Conservation (phyloP, 2,329 filamentous ascomycete species). For the Biscogniauxia sp. region DNA sequence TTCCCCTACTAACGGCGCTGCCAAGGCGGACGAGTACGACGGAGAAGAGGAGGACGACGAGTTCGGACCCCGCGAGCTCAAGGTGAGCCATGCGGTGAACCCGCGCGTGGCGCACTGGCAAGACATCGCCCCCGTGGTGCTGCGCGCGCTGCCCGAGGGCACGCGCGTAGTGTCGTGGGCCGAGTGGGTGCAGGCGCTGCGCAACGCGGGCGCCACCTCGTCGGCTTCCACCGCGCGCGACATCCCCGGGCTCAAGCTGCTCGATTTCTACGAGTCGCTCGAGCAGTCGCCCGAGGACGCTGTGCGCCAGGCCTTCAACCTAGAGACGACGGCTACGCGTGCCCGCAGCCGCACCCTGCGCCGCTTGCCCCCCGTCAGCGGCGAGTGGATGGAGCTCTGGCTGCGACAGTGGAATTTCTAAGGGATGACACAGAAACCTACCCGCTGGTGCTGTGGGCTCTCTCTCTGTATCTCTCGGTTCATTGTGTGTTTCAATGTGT, state of each 20-base stretch:
- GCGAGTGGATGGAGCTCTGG: slow-evolving; percentile 22
- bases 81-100: slow-evolving; percentile 24
- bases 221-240: slow-evolving; percentile 11
- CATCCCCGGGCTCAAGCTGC: slow-evolving; percentile 21
- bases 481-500: too few relatives aligned
- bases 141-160: slow-evolving; percentile 17
- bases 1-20: too few relatives aligned
- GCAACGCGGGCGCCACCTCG: slow-evolving; percentile 3
- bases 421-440: not conserved
- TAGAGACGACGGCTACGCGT: slow-evolving; percentile 14
- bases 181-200: slow-evolving; percentile 22
- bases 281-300: slow-evolving; percentile 10
- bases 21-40: not conserved
- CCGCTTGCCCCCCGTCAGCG: slow-evolving; percentile 16
- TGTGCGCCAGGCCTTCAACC: slow-evolving; percentile 21
- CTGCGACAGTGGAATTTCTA: slow-evolving; percentile 22
- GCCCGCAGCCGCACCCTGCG: slow-evolving; percentile 17
- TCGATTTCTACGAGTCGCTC: slow-evolving; percentile 23
- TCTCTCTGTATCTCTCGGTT: too few relatives aligned
- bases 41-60: slow-evolving; percentile 12
- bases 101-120: slow-evolving; percentile 22
- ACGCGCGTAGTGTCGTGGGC: slow-evolving; percentile 17
- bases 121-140: slow-evolving; percentile 17
- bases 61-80: slow-evolving; percentile 10
- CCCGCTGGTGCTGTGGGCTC: too few relatives aligned